Base-by-base conservation (phyloP, 164 flowering plant genomes). In the Magnolia kwangsiensis region DNA sequence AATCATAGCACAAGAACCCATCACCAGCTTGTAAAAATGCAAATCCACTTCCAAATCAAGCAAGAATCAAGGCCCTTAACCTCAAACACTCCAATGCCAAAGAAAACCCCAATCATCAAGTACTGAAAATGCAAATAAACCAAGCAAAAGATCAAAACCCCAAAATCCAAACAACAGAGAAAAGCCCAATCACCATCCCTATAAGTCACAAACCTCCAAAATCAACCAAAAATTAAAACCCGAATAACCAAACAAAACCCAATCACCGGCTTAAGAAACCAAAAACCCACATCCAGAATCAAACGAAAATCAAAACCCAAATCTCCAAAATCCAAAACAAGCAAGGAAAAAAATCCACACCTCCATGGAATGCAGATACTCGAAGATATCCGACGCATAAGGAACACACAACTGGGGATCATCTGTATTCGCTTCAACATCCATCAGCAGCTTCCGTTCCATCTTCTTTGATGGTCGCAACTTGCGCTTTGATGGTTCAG, bases 331-430 rank as follows among this genome's bases (percentile, higher is more conserved):
- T 11, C n/a, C 71, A 37, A 37, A 51, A 31, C 50, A 13, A 77
- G 71, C 72, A 45, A 73, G 45, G 45, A 37, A 27, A 27, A 27
- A 27, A 37, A 5, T 37, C 45, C 31, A 24, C 8, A 89, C 92
- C 95, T 91, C 95, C 84, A 87, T 58, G 2, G 86, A 80, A 45
- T 68, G 90, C 71, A 91, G 85, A 81, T 89, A 80, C 65, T 72
- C 73, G 37, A 82, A 88, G 13, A 91, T 83, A 64, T 76, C 80
- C 50, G 88, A 78, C 6, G 84, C 84, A 74, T 79, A 81, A 55
- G 76, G 70, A n/a, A 64, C 71, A 55, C 77, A 79, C 76, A 81
- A 78, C 51, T 77, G 84, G 3, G 82, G 83, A 65, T 80, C 86
- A 69, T 76, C 79, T 10, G 75, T 63, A 10, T 71, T 59, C 64